These are phyloP conservation scores for Tephrocybe sp. DNA, from an alignment of 768 basidiomycete genomes.

Conservation along the genomic window DNA sequence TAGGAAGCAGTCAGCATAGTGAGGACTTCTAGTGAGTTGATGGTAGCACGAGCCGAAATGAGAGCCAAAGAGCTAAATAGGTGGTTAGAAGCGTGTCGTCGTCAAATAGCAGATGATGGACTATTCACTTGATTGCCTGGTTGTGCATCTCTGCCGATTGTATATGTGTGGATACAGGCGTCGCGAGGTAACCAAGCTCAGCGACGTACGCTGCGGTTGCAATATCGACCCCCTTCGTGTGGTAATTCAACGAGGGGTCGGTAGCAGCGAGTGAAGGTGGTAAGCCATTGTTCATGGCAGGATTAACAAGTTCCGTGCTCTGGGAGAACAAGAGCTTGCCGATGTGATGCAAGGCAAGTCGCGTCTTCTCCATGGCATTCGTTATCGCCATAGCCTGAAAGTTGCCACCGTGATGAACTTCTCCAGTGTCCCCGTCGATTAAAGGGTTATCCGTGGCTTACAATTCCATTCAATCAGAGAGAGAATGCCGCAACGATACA, in stretches of 20 bases:
- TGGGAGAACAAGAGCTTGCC: constrained; percentile 74
- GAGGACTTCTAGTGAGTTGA: constrained; percentile 69
- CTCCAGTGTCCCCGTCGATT: constrained; percentile 63
- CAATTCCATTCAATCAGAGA: constrained; percentile 11
- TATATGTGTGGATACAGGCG: constrained; percentile 76
- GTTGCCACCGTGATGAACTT: constrained; percentile 80
- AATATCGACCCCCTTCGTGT: constrained; percentile 78
- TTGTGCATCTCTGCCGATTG: constrained; percentile 88
- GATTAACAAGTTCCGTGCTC: constrained; percentile 74
- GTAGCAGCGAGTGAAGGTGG: constrained; percentile 74
- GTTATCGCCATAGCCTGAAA: constrained; percentile 85
- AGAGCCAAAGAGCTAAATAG: constrained; percentile 54
- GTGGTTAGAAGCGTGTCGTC: neutral
- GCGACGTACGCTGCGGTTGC: constrained; percentile 78
- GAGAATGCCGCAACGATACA: neutral
- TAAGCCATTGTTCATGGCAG: constrained; percentile 77
- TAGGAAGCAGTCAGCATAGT: constrained; percentile 70
- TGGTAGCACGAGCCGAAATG: constrained; percentile 73
- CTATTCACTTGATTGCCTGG: constrained; percentile 76
- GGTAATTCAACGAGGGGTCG: constrained; percentile 77
- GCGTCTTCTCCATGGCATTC: constrained; percentile 84
- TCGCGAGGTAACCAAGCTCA: constrained; percentile 77
- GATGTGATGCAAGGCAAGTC: constrained; percentile 67
- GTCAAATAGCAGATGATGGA: too few relatives aligned
- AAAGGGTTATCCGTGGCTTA: constrained; percentile 86